Evolutionary conservation across 2,329 filamentous ascomycete genomes (phyloP).

Genomic region (Apiospora phragmitis): DNA sequence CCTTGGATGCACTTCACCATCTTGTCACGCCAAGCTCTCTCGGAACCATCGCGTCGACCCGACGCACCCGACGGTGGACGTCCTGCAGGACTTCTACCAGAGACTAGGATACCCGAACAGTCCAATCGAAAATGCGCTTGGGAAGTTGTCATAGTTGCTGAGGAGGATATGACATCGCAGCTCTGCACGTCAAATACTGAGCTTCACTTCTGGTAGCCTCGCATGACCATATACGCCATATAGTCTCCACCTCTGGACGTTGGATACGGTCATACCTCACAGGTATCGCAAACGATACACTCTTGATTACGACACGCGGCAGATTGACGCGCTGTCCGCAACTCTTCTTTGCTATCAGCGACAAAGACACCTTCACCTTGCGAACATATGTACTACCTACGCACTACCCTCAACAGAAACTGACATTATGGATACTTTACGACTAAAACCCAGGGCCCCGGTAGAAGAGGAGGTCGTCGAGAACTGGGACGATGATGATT

Average conservation of each 20-base stretch:
- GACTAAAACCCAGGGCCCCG: slow-evolving; percentile 52
- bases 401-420: background rate
- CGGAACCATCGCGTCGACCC: background rate
- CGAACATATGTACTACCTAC: slow-evolving; percentile 5
- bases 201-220: background rate
- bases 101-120: background rate
- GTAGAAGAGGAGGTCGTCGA: slow-evolving; percentile 68
- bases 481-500: slow-evolving; percentile 78
- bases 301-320: background rate
- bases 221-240: background rate
- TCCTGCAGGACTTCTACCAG: background rate
- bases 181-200: background rate
- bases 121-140: slow-evolving; percentile 1
- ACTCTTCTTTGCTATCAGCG: background rate
- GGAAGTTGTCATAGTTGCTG: background rate
- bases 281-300: background rate
- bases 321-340: background rate
- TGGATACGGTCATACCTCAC: background rate
- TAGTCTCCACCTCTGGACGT: background rate
- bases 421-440: slow-evolving; percentile 53
- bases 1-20: background rate
- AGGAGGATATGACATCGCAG: slow-evolving; percentile 9
- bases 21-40: background rate
- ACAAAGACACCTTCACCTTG: background rate
- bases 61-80: background rate